Percentiles rank a stretch among this genome's conserved stretches.
Conservation (phyloP, 441 rosid species). For the Populus tomentosa region DNA sequence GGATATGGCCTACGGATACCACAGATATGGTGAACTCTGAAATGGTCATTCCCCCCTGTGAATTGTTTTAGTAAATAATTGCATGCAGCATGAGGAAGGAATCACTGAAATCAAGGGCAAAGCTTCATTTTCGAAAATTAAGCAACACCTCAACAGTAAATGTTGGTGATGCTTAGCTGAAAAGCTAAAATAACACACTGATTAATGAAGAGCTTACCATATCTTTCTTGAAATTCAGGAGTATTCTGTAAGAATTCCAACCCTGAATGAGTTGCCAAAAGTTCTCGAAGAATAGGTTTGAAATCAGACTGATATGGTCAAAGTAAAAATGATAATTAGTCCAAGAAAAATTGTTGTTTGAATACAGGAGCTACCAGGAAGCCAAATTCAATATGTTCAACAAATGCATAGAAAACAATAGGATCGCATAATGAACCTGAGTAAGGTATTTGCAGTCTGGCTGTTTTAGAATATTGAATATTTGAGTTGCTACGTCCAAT, state of each 20-base stretch:
- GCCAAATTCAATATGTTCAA: not conserved
- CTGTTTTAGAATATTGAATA: conserved; percentile 72
- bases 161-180: not conserved
- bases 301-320: conserved; percentile 57
- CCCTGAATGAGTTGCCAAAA: conserved; percentile 93
- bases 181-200: not conserved
- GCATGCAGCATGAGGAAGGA: not conserved
- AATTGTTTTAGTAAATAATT: not conserved
- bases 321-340: not conserved
- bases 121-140: not conserved
- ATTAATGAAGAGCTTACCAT: conserved; percentile 48
- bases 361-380: conserved; percentile 4
- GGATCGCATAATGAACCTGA: conserved; percentile 43
- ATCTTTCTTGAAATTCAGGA: conserved; percentile 99
- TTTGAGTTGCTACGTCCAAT: conserved; percentile 72
- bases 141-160: not conserved
- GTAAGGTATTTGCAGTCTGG: conserved; percentile 58
- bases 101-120: not conserved
- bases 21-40: not conserved
- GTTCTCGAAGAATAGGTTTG: conserved; percentile 76
- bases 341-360: conserved; percentile 7
- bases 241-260: conserved; percentile 86
- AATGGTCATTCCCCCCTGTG: not conserved
- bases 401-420: not conserved
- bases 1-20: not conserved